A percentile compares a stretch with the other conserved stretches of the same genome.
Conservation (phyloP, 305 asterid species). For the Solanum hybrid region DNA sequence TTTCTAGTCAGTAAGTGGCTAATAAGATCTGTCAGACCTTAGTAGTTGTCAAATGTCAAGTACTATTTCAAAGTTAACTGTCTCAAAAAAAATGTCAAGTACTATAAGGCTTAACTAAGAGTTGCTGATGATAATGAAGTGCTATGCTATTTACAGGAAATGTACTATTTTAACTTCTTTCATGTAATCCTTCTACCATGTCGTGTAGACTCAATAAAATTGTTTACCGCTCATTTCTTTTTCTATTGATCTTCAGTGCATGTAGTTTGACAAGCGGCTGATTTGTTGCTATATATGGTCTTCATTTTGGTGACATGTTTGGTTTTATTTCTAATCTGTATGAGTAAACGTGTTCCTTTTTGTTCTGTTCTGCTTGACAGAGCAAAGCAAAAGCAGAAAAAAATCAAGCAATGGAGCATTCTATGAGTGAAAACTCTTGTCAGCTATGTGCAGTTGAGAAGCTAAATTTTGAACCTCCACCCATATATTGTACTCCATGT, state of each 20-base stretch:
- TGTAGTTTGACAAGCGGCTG: background rate
- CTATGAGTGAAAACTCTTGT: constrained; percentile 94
- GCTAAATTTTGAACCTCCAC: constrained; percentile 90
- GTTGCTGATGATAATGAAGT: background rate
- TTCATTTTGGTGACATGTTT: background rate
- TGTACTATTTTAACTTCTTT: background rate
- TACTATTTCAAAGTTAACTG: no score
- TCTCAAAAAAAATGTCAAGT: background rate
- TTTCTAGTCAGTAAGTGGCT: background rate
- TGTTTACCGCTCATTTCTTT: background rate
- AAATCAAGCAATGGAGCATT: constrained; percentile 85
- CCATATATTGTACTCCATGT: constrained; percentile 83
- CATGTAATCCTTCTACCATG: background rate
- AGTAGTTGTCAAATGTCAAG: background rate
- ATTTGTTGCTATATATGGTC: background rate
- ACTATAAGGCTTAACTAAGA: background rate
- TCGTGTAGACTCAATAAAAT: background rate
- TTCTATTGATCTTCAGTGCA: background rate
- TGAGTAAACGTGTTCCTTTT: background rate
- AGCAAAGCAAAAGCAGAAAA: constrained; percentile 93
- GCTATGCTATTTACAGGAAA: background rate
- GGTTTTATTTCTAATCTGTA: background rate
- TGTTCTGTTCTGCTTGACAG: constrained; percentile 33
- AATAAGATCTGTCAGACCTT: constrained; percentile 1
- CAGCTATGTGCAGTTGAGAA: constrained; percentile 97